Evolutionary conservation across 2,329 filamentous ascomycete species (phyloP).

Genomic region (Shiraia bambusicola): DNA sequence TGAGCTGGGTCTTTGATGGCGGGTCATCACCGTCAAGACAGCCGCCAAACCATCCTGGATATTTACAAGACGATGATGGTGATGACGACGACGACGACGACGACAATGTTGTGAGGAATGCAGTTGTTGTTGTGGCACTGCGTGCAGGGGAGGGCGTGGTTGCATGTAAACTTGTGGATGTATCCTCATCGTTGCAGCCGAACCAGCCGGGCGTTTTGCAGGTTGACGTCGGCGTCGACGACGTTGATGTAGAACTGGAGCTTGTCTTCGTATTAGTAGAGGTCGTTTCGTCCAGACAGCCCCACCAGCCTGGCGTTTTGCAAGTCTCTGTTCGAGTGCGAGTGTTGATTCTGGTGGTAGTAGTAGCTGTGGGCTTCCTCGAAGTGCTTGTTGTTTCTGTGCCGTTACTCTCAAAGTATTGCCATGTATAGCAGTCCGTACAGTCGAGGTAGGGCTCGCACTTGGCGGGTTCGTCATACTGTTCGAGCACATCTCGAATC

Average conservation of each 20-base stretch:
- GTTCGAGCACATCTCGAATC: conserved; percentile 81
- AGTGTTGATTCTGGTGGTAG: conserved; percentile 50
- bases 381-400: conserved; percentile 66
- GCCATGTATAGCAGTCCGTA: conserved; percentile 89
- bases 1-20: conserved; percentile 30
- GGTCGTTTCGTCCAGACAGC: conserved; percentile 65
- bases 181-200: conserved; percentile 56
- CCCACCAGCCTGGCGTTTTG: conserved; percentile 92
- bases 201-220: conserved; percentile 64
- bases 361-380: conserved; percentile 55
- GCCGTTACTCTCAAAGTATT: conserved; percentile 90
- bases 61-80: conserved; percentile 46
- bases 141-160: conserved; percentile 28
- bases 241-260: conserved; percentile 49
- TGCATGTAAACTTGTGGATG: conserved; percentile 28
- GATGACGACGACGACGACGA: too few species aligned
- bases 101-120: conserved; percentile 35
- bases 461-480: conserved; percentile 76
- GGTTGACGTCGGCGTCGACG: conserved; percentile 41
- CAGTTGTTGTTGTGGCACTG: conserved; percentile 34
- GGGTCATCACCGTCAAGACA: conserved; percentile 53
- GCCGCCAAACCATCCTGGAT: conserved; percentile 52
- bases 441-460: conserved; percentile 76
- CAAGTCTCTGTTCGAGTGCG: conserved; percentile 79
- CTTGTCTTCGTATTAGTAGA: conserved; percentile 49